Evolutionary conservation across 163 green algal species (phyloP), one percentile per base, ranked within the genome.

Genomic region (Volvox carteri): DNA sequence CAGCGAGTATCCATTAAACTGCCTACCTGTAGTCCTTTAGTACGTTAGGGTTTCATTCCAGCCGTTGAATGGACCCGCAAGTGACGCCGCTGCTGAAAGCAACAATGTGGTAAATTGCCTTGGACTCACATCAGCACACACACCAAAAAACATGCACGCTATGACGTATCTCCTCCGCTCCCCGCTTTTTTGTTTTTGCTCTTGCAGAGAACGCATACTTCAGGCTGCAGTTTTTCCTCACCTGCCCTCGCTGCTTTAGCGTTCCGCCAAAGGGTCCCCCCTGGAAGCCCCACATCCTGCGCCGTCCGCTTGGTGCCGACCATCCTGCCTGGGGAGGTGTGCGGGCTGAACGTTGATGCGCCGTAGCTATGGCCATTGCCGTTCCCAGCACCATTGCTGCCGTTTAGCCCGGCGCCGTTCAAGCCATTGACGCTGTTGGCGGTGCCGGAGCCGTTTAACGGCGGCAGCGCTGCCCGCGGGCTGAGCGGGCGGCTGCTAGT

Each of bases 401-500:
- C 60, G 7, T 72, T 72, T 28, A 39, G 3, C 30, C 30, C 65
- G 21, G 21, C 46, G n/a, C 41, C 58, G 30, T 48, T 72, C 58
- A 39, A 19, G 35, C 65, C 52, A 25, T 50, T 70, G n/a, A 42
- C 18, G 52, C 65, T 39, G 23, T 14, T 70, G n/a, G n/a, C 74
- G 30, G 14, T 54, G 70, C 65, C 37, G 33, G 2, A 23, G 84
- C 52, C 67, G 84, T 37, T 52, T 33, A 74, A 46, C n/a, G 50
- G 75, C 44, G 88, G 54, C 44, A 89, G 88, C n/a, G 78, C 48
- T 21, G 78, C 23, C 5, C 85, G 85, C 5, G 90, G 92, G 83
- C 88, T 91, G 41, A 93, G 76, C 14, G 90, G 84, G 44, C 87
- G 86, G 87, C 56, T 91, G 90, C 85, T 92, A 70, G 78, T 87